phyloP scores from a whole-genome alignment of 2,329 filamentous ascomycete species.

The Orbilia javanica region DNA sequence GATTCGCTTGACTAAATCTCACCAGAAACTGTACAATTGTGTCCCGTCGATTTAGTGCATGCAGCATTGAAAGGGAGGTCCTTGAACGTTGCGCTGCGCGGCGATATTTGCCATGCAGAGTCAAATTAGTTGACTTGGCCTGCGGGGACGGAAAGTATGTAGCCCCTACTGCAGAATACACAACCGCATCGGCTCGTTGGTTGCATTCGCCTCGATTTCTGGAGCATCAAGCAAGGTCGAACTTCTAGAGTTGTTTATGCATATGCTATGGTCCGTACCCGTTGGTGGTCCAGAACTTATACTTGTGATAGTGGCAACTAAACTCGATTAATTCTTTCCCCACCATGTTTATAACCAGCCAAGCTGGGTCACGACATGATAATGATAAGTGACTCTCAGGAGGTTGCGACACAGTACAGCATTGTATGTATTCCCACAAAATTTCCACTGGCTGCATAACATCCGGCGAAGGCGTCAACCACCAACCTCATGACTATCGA shows the following conservation, averaged over 20 bases:
- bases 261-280: neutral
- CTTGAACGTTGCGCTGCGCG: constrained; percentile 40
- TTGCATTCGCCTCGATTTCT: constrained; percentile 29
- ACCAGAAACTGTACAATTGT: constrained; percentile 28
- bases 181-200: constrained; percentile 41
- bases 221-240: neutral
- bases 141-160: constrained; percentile 22
- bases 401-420: neutral
- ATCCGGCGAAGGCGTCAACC: constrained; percentile 13
- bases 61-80: constrained; percentile 34
- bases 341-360: too few relatives aligned
- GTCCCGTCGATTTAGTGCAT: constrained; percentile 39
- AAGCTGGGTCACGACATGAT: neutral
- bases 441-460: constrained; percentile 11
- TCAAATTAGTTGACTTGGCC: neutral
- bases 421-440: neutral
- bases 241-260: neutral
- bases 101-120: constrained; percentile 29
- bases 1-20: constrained; percentile 45
- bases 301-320: neutral
- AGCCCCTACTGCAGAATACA: constrained; percentile 15
- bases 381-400: neutral
- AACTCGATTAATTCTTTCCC: neutral
- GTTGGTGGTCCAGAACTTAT: constrained; percentile 5
- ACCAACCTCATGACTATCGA: constrained; percentile 14